phyloP scores from a whole-genome alignment of 139 green algal species.

The Raphidocelis subcapitata region DNA sequence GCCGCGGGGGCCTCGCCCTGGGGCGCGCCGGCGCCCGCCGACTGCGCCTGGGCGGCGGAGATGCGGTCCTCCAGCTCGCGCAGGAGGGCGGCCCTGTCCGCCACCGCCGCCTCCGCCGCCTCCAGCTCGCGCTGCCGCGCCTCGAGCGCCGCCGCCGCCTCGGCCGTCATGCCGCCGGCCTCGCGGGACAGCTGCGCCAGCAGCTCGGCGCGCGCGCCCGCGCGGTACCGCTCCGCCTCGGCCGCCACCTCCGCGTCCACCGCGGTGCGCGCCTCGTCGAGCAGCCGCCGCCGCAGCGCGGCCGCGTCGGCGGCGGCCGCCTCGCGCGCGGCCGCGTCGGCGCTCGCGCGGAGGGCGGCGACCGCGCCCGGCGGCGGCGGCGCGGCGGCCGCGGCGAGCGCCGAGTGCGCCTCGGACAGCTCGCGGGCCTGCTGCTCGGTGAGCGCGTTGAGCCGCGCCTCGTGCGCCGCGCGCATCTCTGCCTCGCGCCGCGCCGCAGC shows the following conservation, averaged over 20 bases:
- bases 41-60: neutral
- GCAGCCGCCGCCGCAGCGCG: neutral
- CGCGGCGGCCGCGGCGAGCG: neutral
- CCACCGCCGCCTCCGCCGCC: constrained; percentile 12
- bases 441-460: constrained; percentile 18
- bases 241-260: constrained; percentile 15
- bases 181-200: constrained; percentile 5
- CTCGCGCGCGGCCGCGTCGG: neutral
- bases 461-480: constrained; percentile 8
- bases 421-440: neutral
- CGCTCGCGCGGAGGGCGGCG: neutral
- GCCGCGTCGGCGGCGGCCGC: neutral
- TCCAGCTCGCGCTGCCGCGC: constrained; percentile 21
- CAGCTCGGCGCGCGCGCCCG: neutral
- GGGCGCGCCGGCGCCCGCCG: neutral
- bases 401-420: neutral
- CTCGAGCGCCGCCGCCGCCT: constrained; percentile 1
- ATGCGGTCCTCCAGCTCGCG: constrained; percentile 13
- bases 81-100: constrained; percentile 33
- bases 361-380: neutral
- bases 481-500: constrained; percentile 15
- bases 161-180: neutral
- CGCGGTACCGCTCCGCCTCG: constrained; percentile 8
- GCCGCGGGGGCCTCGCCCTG: constrained; percentile 1
- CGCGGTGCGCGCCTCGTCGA: neutral